Conservation (phyloP, 352 stramenopile genomes). For the Phytophthora capsici region DNA sequence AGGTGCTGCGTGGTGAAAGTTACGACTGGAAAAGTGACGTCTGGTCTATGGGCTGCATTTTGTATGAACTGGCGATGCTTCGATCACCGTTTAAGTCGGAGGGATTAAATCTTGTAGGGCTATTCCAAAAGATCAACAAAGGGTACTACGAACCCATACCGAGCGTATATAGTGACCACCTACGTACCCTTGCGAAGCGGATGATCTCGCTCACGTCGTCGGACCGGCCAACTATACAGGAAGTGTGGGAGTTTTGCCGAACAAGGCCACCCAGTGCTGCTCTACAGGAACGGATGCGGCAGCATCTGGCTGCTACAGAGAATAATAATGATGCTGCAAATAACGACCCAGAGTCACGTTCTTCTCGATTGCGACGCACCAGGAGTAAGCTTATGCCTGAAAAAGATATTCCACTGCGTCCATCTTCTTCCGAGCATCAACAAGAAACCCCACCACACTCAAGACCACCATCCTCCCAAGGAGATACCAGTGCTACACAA, state of each 20-base stretch:
- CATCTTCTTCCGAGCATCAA: constrained; percentile 33
- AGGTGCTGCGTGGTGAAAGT: constrained; percentile 92
- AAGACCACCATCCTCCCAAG: constrained; percentile 45
- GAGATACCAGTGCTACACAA: constrained; percentile 1
- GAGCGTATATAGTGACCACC: constrained; percentile 67
- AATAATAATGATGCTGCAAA: constrained; percentile 23
- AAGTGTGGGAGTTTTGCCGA: constrained; percentile 69
- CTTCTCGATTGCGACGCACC: constrained; percentile 11
- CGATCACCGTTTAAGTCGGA: constrained; percentile 94
- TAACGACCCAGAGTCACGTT: constrained; percentile 10
- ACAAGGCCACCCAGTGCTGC: constrained; percentile 41
- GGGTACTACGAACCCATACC: constrained; percentile 75
- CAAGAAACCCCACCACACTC: constrained; percentile 36
- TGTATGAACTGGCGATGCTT: constrained; percentile 96
- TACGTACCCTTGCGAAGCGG: constrained; percentile 58
- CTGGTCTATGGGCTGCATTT: constrained; percentile 95
- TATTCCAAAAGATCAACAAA: constrained; percentile 95
- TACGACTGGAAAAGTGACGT: constrained; percentile 97
- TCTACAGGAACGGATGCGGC: constrained; percentile 35
- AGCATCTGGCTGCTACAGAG: constrained; percentile 19
- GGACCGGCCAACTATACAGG: constrained; percentile 65
- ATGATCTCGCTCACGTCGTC: constrained; percentile 77
- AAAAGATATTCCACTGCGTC: constrained; percentile 15
- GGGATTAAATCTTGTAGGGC: constrained; percentile 88
- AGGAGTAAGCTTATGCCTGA: constrained; percentile 27